These are phyloP conservation scores for Cryphonectria japonica DNA, from an alignment of 2,329 filamentous ascomycete genomes.

Conservation along the genomic window DNA sequence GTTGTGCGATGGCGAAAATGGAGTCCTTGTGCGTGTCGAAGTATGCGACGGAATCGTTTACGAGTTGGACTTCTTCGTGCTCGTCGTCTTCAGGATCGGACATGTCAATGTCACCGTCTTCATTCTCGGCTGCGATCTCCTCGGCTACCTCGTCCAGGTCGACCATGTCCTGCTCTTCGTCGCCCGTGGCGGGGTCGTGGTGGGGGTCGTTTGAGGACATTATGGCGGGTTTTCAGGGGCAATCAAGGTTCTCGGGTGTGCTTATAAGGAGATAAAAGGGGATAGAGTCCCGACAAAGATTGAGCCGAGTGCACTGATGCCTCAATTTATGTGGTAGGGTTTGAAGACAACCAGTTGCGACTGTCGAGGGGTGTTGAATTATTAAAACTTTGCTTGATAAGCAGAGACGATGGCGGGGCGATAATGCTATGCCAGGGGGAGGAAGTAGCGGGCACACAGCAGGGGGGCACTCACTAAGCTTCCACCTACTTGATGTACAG, in stretches of 20 bases:
- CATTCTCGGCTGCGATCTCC: conserved; percentile 66
- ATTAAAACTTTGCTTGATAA: conserved; percentile 31
- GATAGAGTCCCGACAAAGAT: background rate
- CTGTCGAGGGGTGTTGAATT: conserved; percentile 14
- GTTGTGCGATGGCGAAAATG: conserved; percentile 93
- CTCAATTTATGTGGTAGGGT: conserved; percentile 7
- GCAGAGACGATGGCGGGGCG: conserved; percentile 26
- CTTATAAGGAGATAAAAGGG: background rate
- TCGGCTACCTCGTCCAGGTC: conserved; percentile 78
- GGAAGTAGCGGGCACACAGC: too few species aligned
- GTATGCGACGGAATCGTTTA: conserved; percentile 92
- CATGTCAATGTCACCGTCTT: conserved; percentile 46
- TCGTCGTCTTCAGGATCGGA: conserved; percentile 43
- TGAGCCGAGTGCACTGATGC: too few species aligned
- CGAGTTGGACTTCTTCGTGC: conserved; percentile 72
- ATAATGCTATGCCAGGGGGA: conserved; percentile 1
- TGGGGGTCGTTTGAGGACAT: conserved; percentile 39
- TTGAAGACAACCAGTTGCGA: background rate
- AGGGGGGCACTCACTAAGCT: background rate
- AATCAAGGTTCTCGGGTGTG: background rate
- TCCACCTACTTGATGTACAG: background rate
- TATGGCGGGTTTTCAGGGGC: background rate
- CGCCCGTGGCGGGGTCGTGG: conserved; percentile 49
- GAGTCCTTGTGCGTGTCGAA: conserved; percentile 90
- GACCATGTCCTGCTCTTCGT: conserved; percentile 73